Base-by-base conservation (phyloP, 202 grass and related monocot species). In the Saccharum hybrid region DNA sequence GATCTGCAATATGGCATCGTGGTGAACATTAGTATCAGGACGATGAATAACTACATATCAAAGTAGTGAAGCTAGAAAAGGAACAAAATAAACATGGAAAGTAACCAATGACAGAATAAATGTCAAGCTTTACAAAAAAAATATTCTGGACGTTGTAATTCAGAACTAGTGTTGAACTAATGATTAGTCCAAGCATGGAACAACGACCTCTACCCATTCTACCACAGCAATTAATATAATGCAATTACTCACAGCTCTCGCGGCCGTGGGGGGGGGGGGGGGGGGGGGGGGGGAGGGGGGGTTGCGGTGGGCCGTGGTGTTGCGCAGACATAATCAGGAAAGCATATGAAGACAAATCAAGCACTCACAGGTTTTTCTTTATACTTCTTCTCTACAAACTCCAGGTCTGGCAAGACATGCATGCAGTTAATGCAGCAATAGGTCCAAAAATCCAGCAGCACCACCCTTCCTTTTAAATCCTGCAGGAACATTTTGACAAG, bases 351-450 rank as follows among this genome's bases (percentile, higher is more conserved):
- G 43, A 75, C 37, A 84, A 78, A 60, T 54, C 43, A 72, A 79
- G 68, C 48, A 67, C 96, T 95, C 87, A 95, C 96, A 88, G 96
- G 85, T 68, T 95, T 91, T 63, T 97, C 74, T 51, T 84, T 91
- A 82, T 95, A 98, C 62, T 98, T 94, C 77, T 89, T 90, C 87
- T 98, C 96, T 60, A 98, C 78, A 83, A 83, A 98, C 59, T 98
- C 92, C 66, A 98, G 91, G 81, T 98, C 96, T 36, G 96, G 96
- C 71, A 98, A 79, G 42, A 98, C 92, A 93, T 98, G 96, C 96
- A 98, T 98, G 79, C 96, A 98, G 72, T 98, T 98, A 79, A 98
- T 98, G 82, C 92, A 98, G 81, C 96, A 98, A 87, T 95, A 98
- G 28, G 92, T 98, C 96, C 92, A 98, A 90, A 98, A 98, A 91